These are phyloP conservation scores for Klebsormidium nitens DNA, from an alignment of 139 green algal genomes.

Conservation along the genomic window DNA sequence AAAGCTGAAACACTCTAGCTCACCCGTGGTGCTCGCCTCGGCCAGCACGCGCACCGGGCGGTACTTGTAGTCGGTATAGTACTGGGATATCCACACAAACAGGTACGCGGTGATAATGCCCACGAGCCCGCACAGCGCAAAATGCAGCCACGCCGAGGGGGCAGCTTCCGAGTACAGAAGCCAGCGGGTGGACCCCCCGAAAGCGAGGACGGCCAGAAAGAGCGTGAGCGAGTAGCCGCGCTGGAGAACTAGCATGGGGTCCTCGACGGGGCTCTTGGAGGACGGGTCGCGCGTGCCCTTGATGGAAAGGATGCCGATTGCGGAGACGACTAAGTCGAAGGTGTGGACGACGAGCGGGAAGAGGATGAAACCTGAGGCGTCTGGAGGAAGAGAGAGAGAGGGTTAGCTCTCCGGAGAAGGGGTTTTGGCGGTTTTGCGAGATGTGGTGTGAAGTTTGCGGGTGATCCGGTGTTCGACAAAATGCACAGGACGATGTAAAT, in stretches of 20 bases:
- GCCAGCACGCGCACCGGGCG: conserved; percentile 43
- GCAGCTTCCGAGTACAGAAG: conserved; percentile 46
- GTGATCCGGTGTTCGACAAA: too few relatives aligned
- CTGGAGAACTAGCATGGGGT: conserved; percentile 60
- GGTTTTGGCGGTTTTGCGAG: not conserved
- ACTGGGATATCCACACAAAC: conserved; percentile 59
- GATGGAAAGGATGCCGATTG: conserved; percentile 54
- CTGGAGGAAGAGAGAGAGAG: too few relatives aligned
- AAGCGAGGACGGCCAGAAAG: conserved; percentile 35
- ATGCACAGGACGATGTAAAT: too few relatives aligned
- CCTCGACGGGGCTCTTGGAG: conserved; percentile 36
- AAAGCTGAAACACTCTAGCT: too few relatives aligned
- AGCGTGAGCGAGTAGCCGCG: conserved; percentile 48
- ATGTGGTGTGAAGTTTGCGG: not conserved
- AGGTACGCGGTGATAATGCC: conserved; percentile 53
- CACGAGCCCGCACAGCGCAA: conserved; percentile 56
- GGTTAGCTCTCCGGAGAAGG: too few relatives aligned
- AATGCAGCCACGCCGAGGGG: conserved; percentile 58
- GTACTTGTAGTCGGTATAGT: conserved; percentile 56
- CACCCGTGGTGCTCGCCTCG: conserved; percentile 42
- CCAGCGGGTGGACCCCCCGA: conserved; percentile 34
- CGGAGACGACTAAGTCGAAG: conserved; percentile 56
- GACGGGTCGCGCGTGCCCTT: conserved; percentile 2
- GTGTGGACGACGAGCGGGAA: conserved; percentile 64
- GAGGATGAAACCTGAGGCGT: conserved; percentile 57